A percentile compares a stretch with the other conserved stretches of the same genome.
Evolutionary conservation across 2,329 filamentous ascomycete species (phyloP).

Genomic region (Fusarium algeriense): DNA sequence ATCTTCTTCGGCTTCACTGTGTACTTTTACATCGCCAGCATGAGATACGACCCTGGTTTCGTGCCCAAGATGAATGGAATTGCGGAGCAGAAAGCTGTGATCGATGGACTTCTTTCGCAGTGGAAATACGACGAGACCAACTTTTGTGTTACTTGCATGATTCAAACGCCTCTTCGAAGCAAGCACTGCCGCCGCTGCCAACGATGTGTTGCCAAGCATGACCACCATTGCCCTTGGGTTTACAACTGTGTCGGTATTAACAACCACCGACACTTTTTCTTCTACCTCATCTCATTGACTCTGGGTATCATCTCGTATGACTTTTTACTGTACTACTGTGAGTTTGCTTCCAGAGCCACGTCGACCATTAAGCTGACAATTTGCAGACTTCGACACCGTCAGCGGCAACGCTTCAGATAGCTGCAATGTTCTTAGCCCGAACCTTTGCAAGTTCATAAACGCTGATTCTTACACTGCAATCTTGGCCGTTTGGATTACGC

Average conservation of each 20-base stretch:
- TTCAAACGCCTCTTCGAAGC: slow-evolving; percentile 89
- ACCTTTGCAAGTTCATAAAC: slow-evolving; percentile 80
- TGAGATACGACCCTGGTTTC: slow-evolving; percentile 91
- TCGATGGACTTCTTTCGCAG: slow-evolving; percentile 84
- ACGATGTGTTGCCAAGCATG: slow-evolving; percentile 94
- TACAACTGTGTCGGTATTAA: slow-evolving; percentile 96
- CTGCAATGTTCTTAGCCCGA: slow-evolving; percentile 82
- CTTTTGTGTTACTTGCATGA: slow-evolving; percentile 96
- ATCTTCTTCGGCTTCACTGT: slow-evolving; percentile 72
- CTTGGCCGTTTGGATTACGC: slow-evolving; percentile 79
- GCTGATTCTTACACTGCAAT: slow-evolving; percentile 87
- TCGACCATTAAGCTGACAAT: slow-evolving; percentile 14
- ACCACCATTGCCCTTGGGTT: slow-evolving; percentile 98
- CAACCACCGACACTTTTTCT: slow-evolving; percentile 94
- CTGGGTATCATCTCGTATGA: slow-evolving; percentile 80
- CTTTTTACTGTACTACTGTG: slow-evolving; percentile 78
- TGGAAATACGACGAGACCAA: slow-evolving; percentile 96
- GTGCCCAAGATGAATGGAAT: slow-evolving; percentile 92
- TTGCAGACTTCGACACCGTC: slow-evolving; percentile 71
- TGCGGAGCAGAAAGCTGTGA: slow-evolving; percentile 88
- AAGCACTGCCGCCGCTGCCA: slow-evolving; percentile 95
- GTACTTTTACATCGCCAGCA: slow-evolving; percentile 90
- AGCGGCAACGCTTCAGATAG: slow-evolving; percentile 64
- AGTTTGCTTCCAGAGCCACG: slow-evolving; percentile 47
- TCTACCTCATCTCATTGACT: slow-evolving; percentile 86